Conservation (phyloP, 441 rosid genomes). For the Syzygium syzygioides region DNA sequence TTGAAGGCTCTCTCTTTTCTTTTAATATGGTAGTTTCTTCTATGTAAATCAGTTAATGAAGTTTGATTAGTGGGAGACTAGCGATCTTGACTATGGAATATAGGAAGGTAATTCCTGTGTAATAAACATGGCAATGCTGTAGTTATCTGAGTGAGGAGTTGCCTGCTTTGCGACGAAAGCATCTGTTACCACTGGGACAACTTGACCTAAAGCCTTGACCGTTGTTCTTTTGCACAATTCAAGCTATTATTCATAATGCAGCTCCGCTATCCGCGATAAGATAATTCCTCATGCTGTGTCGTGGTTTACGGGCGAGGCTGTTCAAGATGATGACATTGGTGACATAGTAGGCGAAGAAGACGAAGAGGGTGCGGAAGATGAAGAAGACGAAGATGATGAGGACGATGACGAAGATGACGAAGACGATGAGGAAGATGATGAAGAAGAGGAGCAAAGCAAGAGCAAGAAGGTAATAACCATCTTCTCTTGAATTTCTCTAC, state of each 20-base stretch:
- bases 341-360: constrained; percentile 59
- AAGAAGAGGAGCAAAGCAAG: constrained; percentile 23
- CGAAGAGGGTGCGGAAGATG: constrained; percentile 35
- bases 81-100: neutral
- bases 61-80: neutral
- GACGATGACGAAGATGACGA: constrained; percentile 46
- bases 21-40: neutral
- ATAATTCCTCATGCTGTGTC: constrained; percentile 86
- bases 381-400: constrained; percentile 38
- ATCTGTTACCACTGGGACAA: neutral
- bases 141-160: neutral
- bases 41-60: neutral
- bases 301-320: constrained; percentile 90
- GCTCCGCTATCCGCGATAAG: constrained; percentile 79
- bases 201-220: neutral
- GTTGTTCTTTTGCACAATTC: neutral
- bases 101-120: neutral
- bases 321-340: constrained; percentile 52
- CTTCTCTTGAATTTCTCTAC: neutral
- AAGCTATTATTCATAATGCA: constrained; percentile 8
- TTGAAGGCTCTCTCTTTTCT: neutral
- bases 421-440: constrained; percentile 32
- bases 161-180: neutral
- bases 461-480: constrained; percentile 46
- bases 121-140: neutral